A percentile compares a stretch with the other conserved stretches of the same genome.
Conservation (phyloP, 2,329 filamentous ascomycete species). For the Alternaria sp. region DNA sequence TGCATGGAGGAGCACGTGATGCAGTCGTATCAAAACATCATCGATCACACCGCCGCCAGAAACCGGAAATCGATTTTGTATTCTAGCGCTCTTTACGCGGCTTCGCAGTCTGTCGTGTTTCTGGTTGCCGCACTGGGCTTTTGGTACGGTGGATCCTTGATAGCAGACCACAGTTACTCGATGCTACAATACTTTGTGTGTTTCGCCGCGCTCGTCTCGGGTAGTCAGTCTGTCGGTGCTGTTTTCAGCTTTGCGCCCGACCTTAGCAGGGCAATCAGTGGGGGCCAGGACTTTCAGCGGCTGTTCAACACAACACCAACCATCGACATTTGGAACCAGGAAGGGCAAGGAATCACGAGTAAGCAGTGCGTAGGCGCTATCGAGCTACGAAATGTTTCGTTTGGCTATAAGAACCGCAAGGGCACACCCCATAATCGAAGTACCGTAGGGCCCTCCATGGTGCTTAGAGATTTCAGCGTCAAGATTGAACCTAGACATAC, state of each 20-base stretch:
- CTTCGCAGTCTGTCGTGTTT: conserved; percentile 81
- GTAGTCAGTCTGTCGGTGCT: conserved; percentile 47
- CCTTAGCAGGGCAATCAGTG: no score
- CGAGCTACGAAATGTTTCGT: no score
- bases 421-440: no score
- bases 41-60: no score
- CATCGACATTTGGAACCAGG: conserved; percentile 1
- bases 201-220: conserved; percentile 8
- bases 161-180: conserved; percentile 60
- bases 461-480: conserved; percentile 14
- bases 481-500: conserved; percentile 58
- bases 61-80: no score
- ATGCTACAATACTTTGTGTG: conserved; percentile 75
- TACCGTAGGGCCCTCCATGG: no score
- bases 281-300: no score
- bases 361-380: no score
- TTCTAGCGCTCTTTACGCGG: conserved; percentile 54
- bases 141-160: conserved; percentile 63
- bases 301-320: conserved; percentile 8
- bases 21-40: no score
- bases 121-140: conserved; percentile 81
- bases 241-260: no score
- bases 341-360: no score
- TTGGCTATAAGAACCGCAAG: conserved; percentile 8
- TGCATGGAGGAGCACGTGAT: no score